A percentile compares a stretch with the other conserved stretches of the same genome.
phyloP scores from a whole-genome alignment of 169 alveolate species.

The Hammondia hammondi region DNA sequence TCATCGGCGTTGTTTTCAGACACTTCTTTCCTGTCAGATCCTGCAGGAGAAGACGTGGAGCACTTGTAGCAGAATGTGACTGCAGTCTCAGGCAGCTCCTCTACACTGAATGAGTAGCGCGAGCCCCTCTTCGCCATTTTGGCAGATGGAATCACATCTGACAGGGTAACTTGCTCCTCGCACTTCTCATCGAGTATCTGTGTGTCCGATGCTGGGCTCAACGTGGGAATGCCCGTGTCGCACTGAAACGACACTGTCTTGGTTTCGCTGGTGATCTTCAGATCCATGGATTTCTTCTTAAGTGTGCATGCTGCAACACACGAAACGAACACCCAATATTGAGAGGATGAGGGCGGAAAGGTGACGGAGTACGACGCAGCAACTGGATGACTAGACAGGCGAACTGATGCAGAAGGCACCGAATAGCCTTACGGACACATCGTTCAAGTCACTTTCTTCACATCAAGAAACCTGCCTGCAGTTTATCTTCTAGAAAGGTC shows the following conservation, averaged over 20 bases:
- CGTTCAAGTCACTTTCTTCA: no score
- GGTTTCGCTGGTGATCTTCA: background rate
- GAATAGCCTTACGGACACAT: no score
- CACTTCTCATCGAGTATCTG: background rate
- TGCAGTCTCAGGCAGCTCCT: background rate
- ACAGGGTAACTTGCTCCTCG: background rate
- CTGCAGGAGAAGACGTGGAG: background rate
- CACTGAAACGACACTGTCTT: background rate
- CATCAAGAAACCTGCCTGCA: no score
- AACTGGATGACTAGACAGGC: no score
- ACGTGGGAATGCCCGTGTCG: background rate
- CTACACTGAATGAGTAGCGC: background rate
- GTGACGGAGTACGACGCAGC: no score
- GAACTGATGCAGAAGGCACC: no score
- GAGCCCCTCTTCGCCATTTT: background rate
- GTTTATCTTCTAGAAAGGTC: no score
- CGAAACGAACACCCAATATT: no score
- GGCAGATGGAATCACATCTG: background rate
- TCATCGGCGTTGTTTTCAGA: no score
- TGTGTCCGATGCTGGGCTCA: background rate
- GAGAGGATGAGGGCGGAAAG: no score
- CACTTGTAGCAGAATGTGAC: background rate
- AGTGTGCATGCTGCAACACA: background rate
- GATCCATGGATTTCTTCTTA: background rate
- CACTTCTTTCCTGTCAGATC: background rate